Conservation (phyloP, 768 basidiomycete species). For the Trametes cubensis region DNA sequence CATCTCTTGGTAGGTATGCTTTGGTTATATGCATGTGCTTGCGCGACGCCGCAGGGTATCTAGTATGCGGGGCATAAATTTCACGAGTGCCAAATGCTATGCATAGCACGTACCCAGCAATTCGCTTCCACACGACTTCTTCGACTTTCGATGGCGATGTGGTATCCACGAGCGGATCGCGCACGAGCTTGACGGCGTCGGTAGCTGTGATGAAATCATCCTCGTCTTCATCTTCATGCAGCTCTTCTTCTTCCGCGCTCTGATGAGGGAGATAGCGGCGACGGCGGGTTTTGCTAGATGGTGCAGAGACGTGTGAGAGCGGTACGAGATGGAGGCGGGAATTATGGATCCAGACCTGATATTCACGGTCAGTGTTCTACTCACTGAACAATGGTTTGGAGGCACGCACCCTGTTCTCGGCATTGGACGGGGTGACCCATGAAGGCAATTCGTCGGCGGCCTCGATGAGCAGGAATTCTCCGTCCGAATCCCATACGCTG, state of each 20-base stretch:
- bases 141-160: slow-evolving; percentile 64
- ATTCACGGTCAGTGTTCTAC: slow-evolving; percentile 19
- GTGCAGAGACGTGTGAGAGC: slow-evolving; percentile 70
- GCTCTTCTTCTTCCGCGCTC: slow-evolving; percentile 49
- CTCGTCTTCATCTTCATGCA: slow-evolving; percentile 43
- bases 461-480: slow-evolving; percentile 95
- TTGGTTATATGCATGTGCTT: slow-evolving; percentile 77
- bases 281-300: slow-evolving; percentile 55
- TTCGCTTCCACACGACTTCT: slow-evolving; percentile 66
- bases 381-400: background rate
- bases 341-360: slow-evolving; percentile 88
- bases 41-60: slow-evolving; percentile 70
- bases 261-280: slow-evolving; percentile 46
- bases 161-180: slow-evolving; percentile 56
- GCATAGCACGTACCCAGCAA: slow-evolving; percentile 51
- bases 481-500: slow-evolving; percentile 87
- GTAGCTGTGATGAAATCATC: slow-evolving; percentile 56
- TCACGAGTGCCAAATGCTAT: too few species aligned
- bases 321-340: slow-evolving; percentile 87
- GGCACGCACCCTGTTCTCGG: slow-evolving; percentile 85
- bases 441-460: slow-evolving; percentile 86
- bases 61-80: slow-evolving; percentile 28
- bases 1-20: slow-evolving; percentile 77
- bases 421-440: slow-evolving; percentile 92
- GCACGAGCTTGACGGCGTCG: slow-evolving; percentile 67